Conservation (phyloP, 2,329 filamentous ascomycete species). For the Cercospora citrullina region DNA sequence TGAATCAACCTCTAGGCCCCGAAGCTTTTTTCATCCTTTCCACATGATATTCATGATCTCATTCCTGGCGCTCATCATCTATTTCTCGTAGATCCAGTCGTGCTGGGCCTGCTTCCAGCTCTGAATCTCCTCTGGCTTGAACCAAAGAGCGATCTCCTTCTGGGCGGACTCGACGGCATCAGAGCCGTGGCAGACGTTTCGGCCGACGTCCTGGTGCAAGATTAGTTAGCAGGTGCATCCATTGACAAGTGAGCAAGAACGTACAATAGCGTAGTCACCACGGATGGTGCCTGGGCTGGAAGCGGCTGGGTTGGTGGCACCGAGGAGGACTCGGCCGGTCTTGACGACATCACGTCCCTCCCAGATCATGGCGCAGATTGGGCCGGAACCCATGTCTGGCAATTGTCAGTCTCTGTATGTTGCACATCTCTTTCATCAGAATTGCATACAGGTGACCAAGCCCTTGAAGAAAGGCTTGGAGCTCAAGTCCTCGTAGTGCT, state of each 20-base stretch:
- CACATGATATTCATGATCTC: conserved; percentile 5
- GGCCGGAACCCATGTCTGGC: conserved; percentile 87
- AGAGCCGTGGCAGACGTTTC: conserved; percentile 99
- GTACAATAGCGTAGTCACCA: conserved; percentile 79
- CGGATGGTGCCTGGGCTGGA: conserved; percentile 97
- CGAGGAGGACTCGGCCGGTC: conserved; percentile 94
- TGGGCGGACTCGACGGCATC: conserved; percentile 98
- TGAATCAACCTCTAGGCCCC: background rate
- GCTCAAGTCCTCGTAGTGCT: conserved; percentile 92
- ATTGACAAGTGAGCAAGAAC: conserved; percentile 7
- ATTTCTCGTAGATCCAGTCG: conserved; percentile 98
- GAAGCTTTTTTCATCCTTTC: background rate
- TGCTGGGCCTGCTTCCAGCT: conserved; percentile 80
- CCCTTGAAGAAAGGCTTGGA: conserved; percentile 96
- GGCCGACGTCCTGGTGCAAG: conserved; percentile 67
- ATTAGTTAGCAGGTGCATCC: background rate
- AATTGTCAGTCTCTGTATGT: conserved; percentile 26
- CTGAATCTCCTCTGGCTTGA: conserved; percentile 83
- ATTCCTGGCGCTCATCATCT: conserved; percentile 27
- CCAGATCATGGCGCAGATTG: conserved; percentile 99
- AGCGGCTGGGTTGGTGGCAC: conserved; percentile 96
- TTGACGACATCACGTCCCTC: conserved; percentile 98
- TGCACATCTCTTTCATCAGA: background rate
- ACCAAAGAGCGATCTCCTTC: conserved; percentile 99
- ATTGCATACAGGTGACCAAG: conserved; percentile 78